Evolutionary conservation across 768 basidiomycete genomes (phyloP), one percentile per base, ranked within the genome.

Genomic region (Mycena rosella): DNA sequence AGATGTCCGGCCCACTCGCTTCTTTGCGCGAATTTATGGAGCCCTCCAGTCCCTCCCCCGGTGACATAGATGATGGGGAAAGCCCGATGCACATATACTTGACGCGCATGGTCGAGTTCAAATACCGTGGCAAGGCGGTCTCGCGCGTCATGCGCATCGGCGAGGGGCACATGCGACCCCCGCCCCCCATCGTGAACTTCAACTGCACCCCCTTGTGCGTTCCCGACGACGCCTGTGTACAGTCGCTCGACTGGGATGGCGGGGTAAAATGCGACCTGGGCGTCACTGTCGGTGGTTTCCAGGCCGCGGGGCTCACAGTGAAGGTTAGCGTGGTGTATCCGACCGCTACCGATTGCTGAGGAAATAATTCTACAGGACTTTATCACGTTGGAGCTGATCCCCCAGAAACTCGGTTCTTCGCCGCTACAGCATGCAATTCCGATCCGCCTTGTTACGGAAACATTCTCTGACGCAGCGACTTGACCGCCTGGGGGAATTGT

Each of bases 391-490:
- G 59, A 65, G 26, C 30, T 69, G 1, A 27, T 49, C 15, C 63
- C 63, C 1, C 63, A 53, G 1, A 44, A 61, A 2, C 17, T 32
- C 11, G 30, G 8, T 30, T 13, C 45, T 20, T 65, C 68, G 22
- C 47, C 68, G 26, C 44, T 69, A 6, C 62, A 60, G 47, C 68
- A 69, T n/a, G 58, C 52, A 0, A 49, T 69, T 18, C 63, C 68
- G 18, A 60, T 69, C 17, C 68, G 63, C 17, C 48, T 69, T 9
- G 63, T 65, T 36, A 69, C 68, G 24, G 60, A 69, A 24, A 45
- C 57, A 3, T 68, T 60, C 57, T 40, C 58, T 15, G 30, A 5
- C n/a, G n/a, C n/a, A 17, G 36, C 53, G 32, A 47, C 38, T 11
- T 68, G 60, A 67, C 11, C 10, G 22, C 20, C 13, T 22, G 20